Evolutionary conservation across 2,329 filamentous ascomycete species (phyloP).

Genomic region (Aspergillus neotritici): DNA sequence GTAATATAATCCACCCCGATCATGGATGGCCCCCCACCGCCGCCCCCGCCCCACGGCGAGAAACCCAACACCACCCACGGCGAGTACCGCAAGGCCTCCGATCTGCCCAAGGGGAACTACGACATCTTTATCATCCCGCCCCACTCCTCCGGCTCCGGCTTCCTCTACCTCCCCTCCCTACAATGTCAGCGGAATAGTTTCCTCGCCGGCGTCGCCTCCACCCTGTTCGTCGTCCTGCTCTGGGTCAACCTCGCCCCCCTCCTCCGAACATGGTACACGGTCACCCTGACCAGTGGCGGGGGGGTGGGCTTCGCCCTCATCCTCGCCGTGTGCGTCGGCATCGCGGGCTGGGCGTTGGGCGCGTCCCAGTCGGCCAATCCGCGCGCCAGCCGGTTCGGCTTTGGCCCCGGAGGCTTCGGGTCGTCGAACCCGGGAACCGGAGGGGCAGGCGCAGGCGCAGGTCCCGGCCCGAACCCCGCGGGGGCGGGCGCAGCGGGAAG

Average conservation of each 20-base stretch:
- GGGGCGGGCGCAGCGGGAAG: conserved; percentile 17
- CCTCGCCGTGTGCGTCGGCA: conserved; percentile 65
- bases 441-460: conserved; percentile 19
- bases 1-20: conserved; percentile 7
- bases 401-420: too few relatives aligned
- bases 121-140: conserved; percentile 97
- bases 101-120: conserved; percentile 82
- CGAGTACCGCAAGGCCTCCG: conserved; percentile 42
- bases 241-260: conserved; percentile 69
- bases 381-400: conserved; percentile 28
- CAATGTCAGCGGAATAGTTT: conserved; percentile 86
- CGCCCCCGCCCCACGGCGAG: conserved; percentile 78
- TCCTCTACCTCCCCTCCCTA: conserved; percentile 88
- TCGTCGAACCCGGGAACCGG: conserved; percentile 2
- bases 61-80: conserved; percentile 62
- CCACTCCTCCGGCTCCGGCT: conserved; percentile 80
- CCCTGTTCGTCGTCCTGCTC: conserved; percentile 66
- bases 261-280: conserved; percentile 65
- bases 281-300: conserved; percentile 65
- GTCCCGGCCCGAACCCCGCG: conserved; percentile 20
- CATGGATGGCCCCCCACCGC: conserved; percentile 49
- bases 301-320: conserved; percentile 63
- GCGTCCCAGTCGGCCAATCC: conserved; percentile 46
- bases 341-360: conserved; percentile 73
- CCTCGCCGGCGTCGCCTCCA: conserved; percentile 74